Evolutionary conservation across 2,329 filamentous ascomycete species (phyloP).

Genomic region (Karstenula rhodostoma): DNA sequence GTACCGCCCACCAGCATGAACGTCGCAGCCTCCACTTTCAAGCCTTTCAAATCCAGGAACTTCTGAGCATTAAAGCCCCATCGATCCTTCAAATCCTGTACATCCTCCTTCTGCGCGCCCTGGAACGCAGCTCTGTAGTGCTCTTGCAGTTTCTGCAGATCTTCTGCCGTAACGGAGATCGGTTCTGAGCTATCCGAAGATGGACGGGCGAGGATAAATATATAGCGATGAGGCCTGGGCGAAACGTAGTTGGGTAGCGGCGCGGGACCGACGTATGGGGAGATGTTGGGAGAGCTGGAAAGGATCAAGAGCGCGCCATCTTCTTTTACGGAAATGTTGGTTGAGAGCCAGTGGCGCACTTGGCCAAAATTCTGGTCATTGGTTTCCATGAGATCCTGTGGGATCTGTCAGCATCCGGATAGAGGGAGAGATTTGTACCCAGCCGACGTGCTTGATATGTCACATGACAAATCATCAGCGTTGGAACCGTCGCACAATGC

Average conservation of each 20-base stretch:
- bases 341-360: constrained; percentile 35
- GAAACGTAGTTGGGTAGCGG: constrained; percentile 34
- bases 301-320: constrained; percentile 20
- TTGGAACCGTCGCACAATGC: background rate
- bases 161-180: constrained; percentile 24
- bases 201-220: constrained; percentile 28
- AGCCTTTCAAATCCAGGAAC: constrained; percentile 29
- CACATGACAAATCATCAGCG: too few relatives aligned
- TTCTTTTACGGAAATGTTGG: constrained; percentile 21
- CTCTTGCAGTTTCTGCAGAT: constrained; percentile 29
- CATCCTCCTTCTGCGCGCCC: constrained; percentile 25
- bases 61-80: constrained; percentile 32
- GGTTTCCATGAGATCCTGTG: constrained; percentile 31
- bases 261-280: constrained; percentile 29
- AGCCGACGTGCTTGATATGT: too few relatives aligned
- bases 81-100: constrained; percentile 34
- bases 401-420: background rate
- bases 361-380: constrained; percentile 33
- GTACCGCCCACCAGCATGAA: constrained; percentile 31
- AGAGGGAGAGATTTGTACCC: background rate
- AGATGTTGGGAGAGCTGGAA: constrained; percentile 18
- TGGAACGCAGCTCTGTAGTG: constrained; percentile 24
- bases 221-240: constrained; percentile 29
- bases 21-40: constrained; percentile 27
- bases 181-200: constrained; percentile 1